Base-by-base conservation (phyloP, 192 early-diverging fungal genomes). In the Lunasporangiospora selenospora region DNA sequence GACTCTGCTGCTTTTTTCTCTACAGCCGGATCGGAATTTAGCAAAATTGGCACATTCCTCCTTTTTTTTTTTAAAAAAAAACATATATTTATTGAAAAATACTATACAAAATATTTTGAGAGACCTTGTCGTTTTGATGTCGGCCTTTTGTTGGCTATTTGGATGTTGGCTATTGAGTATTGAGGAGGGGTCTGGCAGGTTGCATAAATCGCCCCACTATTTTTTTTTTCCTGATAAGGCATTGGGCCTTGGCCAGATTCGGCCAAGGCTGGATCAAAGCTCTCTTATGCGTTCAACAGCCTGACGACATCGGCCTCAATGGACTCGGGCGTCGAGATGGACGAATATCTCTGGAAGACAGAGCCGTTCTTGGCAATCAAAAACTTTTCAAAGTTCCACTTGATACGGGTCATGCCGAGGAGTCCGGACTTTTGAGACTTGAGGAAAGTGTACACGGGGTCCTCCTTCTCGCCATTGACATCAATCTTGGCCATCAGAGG, bases 371-470 rank as follows among this genome's bases (percentile, higher is more conserved):
- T 78, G 54, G 83, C 81, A 37, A 93, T 75, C 58, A 93, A 73
- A 65, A 93, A 93, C 80, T 93, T 93, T 65, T 89, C 88, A 83
- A 93, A 91, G 71, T 93, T 93, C 89, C 91, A 92, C 80, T 90
- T 92, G 79, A 93, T 76, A 18, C 84, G 77, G 48, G 64, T 51
- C 55, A 88, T 76, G 21, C 81, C 85, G 50, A 85, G 24, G 27
- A 87, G 15, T 4, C 81, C 82, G 27, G 80, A 64, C 75, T 83
- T 78, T 23, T 76, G 73, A 1, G 55, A 42, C 80, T 90, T 91
- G 48, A 92, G 56, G 55, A 78, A 89, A 38, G 65, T 67, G 73
- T 75, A 93, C n/a, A 94, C 77, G 15, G 82, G 77, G 52, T 81
- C 75, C 61, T 85, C 88, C 6, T 90, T 64, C 2, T 85, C 73